These are phyloP conservation scores for Suhomyces ambrosiae DNA, from an alignment of 1,139 yeast species.

Conservation along the genomic window DNA sequence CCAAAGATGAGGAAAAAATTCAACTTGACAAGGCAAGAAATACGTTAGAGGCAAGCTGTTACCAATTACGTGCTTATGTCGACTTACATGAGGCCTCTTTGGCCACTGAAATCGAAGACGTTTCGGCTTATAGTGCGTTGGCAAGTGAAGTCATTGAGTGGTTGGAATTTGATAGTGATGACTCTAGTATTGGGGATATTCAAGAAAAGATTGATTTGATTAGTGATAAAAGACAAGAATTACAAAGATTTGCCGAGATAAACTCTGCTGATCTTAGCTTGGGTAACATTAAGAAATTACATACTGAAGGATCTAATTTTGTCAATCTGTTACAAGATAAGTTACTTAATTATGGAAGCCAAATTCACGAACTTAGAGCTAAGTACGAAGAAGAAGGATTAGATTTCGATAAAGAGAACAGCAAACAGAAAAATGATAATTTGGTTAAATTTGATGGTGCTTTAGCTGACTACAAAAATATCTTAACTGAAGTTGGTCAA, in stretches of 20 bases:
- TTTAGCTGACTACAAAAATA: slow-evolving; percentile 37
- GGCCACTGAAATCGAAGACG: slow-evolving; percentile 37
- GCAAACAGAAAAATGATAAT: slow-evolving; percentile 42
- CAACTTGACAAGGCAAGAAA: slow-evolving; percentile 54
- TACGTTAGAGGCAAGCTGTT: slow-evolving; percentile 58
- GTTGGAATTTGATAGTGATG: slow-evolving; percentile 75
- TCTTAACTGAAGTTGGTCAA: slow-evolving; percentile 30
- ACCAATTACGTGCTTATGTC: slow-evolving; percentile 55
- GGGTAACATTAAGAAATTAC: slow-evolving; percentile 39
- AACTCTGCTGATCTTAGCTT: slow-evolving; percentile 36
- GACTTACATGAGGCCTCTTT: slow-evolving; percentile 49
- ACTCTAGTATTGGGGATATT: slow-evolving; percentile 48
- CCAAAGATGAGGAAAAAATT: slow-evolving; percentile 50
- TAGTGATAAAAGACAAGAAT: slow-evolving; percentile 21
- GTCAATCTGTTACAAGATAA: slow-evolving; percentile 46
- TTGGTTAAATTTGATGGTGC: slow-evolving; percentile 37
- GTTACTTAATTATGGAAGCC: slow-evolving; percentile 47
- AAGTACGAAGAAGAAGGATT: slow-evolving; percentile 45
- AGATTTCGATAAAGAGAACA: slow-evolving; percentile 54
- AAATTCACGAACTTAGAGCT: slow-evolving; percentile 41
- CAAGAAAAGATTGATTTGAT: slow-evolving; percentile 28
- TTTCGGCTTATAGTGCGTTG: slow-evolving; percentile 23
- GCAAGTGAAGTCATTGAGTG: slow-evolving; percentile 66
- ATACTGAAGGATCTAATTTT: slow-evolving; percentile 41
- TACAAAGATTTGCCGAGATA: slow-evolving; percentile 29